Evolutionary conservation across 345 rosid genomes (phyloP).

Genomic region (Acer campestre): DNA sequence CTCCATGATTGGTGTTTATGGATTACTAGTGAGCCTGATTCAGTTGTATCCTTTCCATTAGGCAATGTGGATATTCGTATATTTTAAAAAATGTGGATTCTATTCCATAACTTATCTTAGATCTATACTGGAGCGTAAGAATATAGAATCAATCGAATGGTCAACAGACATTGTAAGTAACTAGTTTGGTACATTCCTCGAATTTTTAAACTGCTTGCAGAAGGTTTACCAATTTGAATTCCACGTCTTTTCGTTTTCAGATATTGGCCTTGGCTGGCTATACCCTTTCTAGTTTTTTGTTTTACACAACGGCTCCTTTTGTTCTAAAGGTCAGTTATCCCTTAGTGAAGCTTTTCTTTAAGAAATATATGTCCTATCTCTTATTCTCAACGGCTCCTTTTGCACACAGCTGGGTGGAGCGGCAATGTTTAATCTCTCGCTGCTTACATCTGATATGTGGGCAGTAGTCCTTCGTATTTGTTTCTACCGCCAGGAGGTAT

Average conservation of each 20-base stretch:
- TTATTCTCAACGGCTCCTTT: not conserved
- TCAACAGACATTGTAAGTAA: conserved; percentile 48
- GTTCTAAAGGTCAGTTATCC: conserved; percentile 47
- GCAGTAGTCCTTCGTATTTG: conserved; percentile 49
- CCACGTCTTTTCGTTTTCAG: conserved; percentile 30
- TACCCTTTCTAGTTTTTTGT: conserved; percentile 30
- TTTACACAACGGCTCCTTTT: conserved; percentile 48
- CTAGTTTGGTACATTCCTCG: not conserved
- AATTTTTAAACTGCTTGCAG: not conserved
- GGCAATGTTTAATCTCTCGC: conserved; percentile 58
- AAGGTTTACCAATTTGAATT: not conserved
- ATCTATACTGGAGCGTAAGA: conserved; percentile 48
- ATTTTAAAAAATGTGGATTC: not conserved
- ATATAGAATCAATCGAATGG: conserved; percentile 48
- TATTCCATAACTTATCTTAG: conserved; percentile 38
- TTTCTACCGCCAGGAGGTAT: conserved; percentile 56
- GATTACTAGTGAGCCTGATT: conserved; percentile 44
- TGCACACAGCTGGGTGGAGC: conserved; percentile 54
- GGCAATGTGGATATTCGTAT: not conserved
- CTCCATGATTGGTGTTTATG: conserved; percentile 50
- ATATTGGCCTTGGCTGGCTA: conserved; percentile 44
- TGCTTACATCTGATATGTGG: conserved; percentile 71
- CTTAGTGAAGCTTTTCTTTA: too few relatives aligned
- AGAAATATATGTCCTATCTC: not conserved
- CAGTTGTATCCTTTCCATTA: conserved; percentile 46